phyloP scores from a whole-genome alignment of 2,329 filamentous ascomycete genomes.

The Fusarium oligoseptatum region DNA sequence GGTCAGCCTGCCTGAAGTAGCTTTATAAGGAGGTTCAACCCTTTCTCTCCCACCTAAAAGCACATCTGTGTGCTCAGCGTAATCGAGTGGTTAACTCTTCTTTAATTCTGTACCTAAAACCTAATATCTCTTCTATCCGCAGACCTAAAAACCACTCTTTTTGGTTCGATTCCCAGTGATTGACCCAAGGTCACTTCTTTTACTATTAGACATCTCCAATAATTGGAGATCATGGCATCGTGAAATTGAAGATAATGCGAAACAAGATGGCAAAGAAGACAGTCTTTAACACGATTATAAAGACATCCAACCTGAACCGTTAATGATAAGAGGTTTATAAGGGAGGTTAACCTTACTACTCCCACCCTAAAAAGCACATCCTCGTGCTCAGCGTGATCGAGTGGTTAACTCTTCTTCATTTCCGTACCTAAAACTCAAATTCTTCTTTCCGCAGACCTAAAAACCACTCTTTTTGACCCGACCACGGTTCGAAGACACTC shows the following conservation, averaged over 20 bases:
- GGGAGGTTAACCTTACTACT: background rate
- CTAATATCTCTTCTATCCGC: background rate
- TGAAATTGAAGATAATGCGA: background rate
- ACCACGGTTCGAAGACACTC: background rate
- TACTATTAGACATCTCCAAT: too few species aligned
- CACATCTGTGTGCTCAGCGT: background rate
- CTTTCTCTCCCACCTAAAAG: background rate
- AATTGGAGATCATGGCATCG: background rate
- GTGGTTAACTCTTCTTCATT: background rate
- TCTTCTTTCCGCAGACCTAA: background rate
- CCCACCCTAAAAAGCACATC: background rate
- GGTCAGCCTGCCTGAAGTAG: background rate
- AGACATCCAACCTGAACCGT: too few species aligned
- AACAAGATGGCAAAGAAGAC: background rate
- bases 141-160: background rate
- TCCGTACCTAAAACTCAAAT: background rate
- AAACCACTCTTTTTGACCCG: background rate
- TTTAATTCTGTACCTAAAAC: background rate
- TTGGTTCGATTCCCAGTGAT: background rate
- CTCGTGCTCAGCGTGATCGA: background rate
- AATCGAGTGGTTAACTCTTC: background rate
- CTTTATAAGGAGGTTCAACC: background rate
- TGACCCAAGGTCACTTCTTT: background rate
- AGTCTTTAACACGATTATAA: background rate
- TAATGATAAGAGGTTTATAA: background rate